Conservation (phyloP, 257 asterid species). For the Solanum chiquidenum region DNA sequence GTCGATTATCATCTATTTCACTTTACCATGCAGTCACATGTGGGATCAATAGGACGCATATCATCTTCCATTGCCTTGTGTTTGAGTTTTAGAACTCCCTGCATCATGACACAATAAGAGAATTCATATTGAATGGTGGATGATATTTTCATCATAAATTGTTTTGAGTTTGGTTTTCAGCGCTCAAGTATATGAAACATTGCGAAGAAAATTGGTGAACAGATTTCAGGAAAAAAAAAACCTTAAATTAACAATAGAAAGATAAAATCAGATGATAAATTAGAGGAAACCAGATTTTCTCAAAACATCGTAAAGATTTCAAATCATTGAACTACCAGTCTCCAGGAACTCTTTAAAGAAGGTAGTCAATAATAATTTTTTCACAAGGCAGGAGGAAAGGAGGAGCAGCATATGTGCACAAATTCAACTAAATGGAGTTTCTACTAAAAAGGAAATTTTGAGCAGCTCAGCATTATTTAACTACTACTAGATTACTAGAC, state of each 20-base stretch:
- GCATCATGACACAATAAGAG: conserved; percentile 9
- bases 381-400: neutral
- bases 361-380: neutral
- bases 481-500: neutral
- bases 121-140: neutral
- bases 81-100: conserved; percentile 90
- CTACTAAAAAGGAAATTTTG: neutral
- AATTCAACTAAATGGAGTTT: neutral
- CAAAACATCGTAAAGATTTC: neutral
- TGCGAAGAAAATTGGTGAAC: neutral
- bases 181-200: neutral
- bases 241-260: neutral
- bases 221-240: neutral
- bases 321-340: neutral
- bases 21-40: conserved; percentile 85
- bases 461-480: neutral
- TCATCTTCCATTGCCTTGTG: conserved; percentile 78
- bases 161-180: neutral
- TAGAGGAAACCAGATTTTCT: neutral
- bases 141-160: neutral
- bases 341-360: neutral
- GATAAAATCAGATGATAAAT: neutral
- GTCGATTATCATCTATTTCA: neutral
- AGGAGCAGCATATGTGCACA: neutral
- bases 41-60: conserved; percentile 64